phyloP scores from a whole-genome alignment of 305 asterid species.

The Solanum hybrid region DNA sequence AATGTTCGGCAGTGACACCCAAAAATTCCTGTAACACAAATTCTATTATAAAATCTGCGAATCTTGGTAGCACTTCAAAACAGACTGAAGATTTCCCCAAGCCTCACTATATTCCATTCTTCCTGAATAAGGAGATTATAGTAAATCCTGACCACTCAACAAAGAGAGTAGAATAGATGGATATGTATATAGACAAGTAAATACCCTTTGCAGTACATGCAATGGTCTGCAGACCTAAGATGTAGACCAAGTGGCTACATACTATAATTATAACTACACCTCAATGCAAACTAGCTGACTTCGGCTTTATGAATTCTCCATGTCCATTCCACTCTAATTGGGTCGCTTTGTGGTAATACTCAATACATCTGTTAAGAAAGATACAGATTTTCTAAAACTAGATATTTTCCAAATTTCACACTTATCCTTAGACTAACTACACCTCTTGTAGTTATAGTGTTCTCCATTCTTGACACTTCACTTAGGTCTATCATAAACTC shows the following conservation, averaged over 20 bases:
- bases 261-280: not conserved
- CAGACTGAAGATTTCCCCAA: not conserved
- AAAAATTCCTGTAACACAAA: slow-evolving; percentile 30
- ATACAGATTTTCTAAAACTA: not conserved
- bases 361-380: not conserved
- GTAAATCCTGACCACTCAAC: not conserved
- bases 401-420: not conserved
- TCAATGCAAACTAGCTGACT: not conserved
- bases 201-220: not conserved
- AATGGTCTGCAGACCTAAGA: not conserved
- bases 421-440: not conserved
- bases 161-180: not conserved
- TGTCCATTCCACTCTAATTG: not conserved
- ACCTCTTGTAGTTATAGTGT: not conserved
- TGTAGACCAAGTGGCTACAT: not conserved
- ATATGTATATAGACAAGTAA: not conserved
- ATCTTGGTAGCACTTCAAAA: not conserved
- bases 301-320: not conserved
- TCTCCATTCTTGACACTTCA: not conserved
- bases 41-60: not conserved
- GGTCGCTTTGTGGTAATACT: not conserved
- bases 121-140: not conserved
- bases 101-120: not conserved
- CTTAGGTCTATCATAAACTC: not conserved
- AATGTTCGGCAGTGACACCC: slow-evolving; percentile 16